A percentile compares a stretch with the other conserved stretches of the same genome.
Evolutionary conservation across 371 early-diverging fungal genomes (phyloP).

Genomic region (Blakeslea trispora): DNA sequence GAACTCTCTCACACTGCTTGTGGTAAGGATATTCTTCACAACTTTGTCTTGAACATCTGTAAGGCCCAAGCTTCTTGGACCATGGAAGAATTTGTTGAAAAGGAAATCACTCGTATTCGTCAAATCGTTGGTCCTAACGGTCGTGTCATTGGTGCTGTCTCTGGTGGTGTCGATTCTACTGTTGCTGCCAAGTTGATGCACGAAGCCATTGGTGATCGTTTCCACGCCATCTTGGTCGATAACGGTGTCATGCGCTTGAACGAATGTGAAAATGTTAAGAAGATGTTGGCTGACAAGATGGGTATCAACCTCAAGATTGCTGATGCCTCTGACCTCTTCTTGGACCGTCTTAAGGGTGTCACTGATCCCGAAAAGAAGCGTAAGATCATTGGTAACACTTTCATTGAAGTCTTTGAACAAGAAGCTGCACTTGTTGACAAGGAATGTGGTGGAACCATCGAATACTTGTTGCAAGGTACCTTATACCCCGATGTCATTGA

Average conservation of each 20-base stretch:
- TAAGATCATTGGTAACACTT: conserved; percentile 98
- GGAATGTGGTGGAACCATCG: conserved; percentile 73
- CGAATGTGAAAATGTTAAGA: conserved; percentile 86
- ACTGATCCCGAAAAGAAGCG: conserved; percentile 97
- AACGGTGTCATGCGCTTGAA: conserved; percentile 98
- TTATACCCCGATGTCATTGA: conserved; percentile 99
- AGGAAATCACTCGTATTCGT: conserved; percentile 93
- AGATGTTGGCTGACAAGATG: conserved; percentile 82
- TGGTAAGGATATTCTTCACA: conserved; percentile 81
- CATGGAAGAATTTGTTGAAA: conserved; percentile 95
- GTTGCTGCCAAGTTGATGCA: conserved; percentile 97
- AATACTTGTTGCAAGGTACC: conserved; percentile 96
- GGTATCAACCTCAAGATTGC: conserved; percentile 94
- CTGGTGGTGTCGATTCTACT: conserved; percentile 96
- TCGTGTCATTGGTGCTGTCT: conserved; percentile 96
- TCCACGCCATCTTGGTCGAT: conserved; percentile 97
- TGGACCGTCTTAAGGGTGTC: conserved; percentile 85
- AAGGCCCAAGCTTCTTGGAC: conserved; percentile 87
- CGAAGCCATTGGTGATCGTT: conserved; percentile 96
- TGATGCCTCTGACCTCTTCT: conserved; percentile 88
- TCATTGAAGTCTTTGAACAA: conserved; percentile 95
- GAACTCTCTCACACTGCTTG: conserved; percentile 96
- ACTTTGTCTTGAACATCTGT: conserved; percentile 92
- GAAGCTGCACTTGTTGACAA: conserved; percentile 90
- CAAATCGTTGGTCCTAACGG: conserved; percentile 88